Base-by-base conservation (phyloP, 306 rosid species). In the Inga laurina region DNA sequence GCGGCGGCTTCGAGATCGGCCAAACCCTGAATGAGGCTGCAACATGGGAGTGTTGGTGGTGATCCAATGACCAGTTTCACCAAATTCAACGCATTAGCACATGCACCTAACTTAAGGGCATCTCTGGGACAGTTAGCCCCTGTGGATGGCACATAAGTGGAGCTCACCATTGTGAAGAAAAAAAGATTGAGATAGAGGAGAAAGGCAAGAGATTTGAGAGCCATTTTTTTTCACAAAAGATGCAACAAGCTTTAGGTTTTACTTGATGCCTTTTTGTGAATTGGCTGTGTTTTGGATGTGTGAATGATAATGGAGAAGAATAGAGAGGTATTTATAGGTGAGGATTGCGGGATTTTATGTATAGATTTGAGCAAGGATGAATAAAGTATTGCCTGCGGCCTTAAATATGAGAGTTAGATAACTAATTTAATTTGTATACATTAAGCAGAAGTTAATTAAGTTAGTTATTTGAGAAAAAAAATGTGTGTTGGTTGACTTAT, bases 11-110 rank as follows among this genome's bases (percentile, higher is more conserved):
- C 14, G 1, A 59, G 65, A 59, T n/a, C 32, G 1, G 15, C 65
- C 65, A 59, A 59, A 59, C 32, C 65, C 32, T 59, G 10, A 59
- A 59, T 59, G 32, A 59, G 65, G 32, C 1, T 59, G 32, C 32
- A 57, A n/a, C 65, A 57, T 57, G 65, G 91, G 27, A 79, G 57
- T 34, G 64, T 80, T 54, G 83, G 71, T 79, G 88, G 88, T 4
- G 90, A 79, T 9, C 90, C 88, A 24, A 82, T 79, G 9, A 78
- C 65, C 71, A 85, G 27, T 10, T 79, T 59, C 57, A 82, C 81
- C 46, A 87, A 56, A 10, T 62, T 81, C 52, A 88, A 43, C 81
- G 80, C 44, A 13, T 86, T 46, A 10, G 76, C 92, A 74, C 92
- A 89, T 39, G 69, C 57, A 14, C 78, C 78, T 57, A 80, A 59